Evolutionary conservation across 805 yeast genomes (phyloP).

Genomic region (Komagataella kurtzmanii): DNA sequence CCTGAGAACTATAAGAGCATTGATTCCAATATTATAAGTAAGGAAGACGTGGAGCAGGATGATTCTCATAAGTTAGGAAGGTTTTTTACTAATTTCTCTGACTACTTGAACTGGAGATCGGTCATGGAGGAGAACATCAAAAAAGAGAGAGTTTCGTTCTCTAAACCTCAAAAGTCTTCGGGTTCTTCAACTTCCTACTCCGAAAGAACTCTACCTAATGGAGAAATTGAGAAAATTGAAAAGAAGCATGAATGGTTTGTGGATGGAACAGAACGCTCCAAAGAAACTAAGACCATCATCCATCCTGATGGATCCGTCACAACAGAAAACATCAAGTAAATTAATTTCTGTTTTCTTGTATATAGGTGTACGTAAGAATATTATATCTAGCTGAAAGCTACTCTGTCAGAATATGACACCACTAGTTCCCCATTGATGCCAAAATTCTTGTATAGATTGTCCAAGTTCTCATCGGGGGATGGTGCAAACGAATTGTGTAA

Average conservation of each 20-base stretch:
- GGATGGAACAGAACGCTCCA: constrained; percentile 28
- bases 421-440: constrained; percentile 24
- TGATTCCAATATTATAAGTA: constrained; percentile 27
- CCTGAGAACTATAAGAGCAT: constrained; percentile 7
- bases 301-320: not conserved
- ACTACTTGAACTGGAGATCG: constrained; percentile 55
- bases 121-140: constrained; percentile 34
- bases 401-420: constrained; percentile 29
- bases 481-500: constrained; percentile 32
- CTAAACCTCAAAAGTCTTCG: constrained; percentile 10
- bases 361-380: not conserved
- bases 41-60: constrained; percentile 43
- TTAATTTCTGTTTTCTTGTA: not conserved
- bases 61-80: constrained; percentile 33
- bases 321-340: not conserved
- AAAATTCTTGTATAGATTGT: constrained; percentile 22
- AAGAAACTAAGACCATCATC: constrained; percentile 18
- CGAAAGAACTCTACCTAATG: constrained; percentile 24
- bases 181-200: constrained; percentile 24
- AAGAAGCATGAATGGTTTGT: constrained; percentile 21
- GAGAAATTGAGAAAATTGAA: constrained; percentile 26
- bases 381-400: constrained; percentile 27
- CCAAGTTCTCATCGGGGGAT: constrained; percentile 27
- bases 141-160: constrained; percentile 16
- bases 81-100: constrained; percentile 54